These are phyloP conservation scores for Clarireedia homoeocarpa DNA, from an alignment of 2,329 filamentous ascomycete species.

Conservation along the genomic window DNA sequence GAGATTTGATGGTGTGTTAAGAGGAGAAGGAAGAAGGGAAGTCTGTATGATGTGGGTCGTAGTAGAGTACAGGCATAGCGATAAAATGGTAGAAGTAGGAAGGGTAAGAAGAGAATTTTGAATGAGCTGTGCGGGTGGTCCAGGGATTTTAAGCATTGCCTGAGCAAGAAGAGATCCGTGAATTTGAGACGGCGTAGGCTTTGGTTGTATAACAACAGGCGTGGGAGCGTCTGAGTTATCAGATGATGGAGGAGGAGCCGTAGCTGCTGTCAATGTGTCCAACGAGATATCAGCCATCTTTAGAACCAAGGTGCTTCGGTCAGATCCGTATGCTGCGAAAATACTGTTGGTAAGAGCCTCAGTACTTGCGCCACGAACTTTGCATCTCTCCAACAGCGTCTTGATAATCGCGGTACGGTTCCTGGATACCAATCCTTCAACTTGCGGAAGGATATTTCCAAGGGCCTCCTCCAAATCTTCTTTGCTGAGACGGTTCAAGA, in stretches of 20 bases:
- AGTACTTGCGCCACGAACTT: constrained; percentile 53
- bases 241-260: constrained; percentile 16
- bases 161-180: constrained; percentile 81
- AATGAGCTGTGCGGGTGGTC: constrained; percentile 59
- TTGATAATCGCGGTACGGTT: constrained; percentile 73
- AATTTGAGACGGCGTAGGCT: constrained; percentile 47
- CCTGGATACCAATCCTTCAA: constrained; percentile 65
- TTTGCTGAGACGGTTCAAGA: constrained; percentile 76
- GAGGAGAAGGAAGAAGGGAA: constrained; percentile 47
- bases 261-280: constrained; percentile 36
- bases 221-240: constrained; percentile 13
- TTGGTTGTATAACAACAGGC: constrained; percentile 24
- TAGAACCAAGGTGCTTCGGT: constrained; percentile 41
- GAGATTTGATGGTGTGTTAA: constrained; percentile 43
- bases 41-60: constrained; percentile 58
- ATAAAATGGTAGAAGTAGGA: constrained; percentile 45
- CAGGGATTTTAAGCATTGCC: constrained; percentile 67
- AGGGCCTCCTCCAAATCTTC: constrained; percentile 74
- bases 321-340: constrained; percentile 45
- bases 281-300: constrained; percentile 52
- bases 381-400: constrained; percentile 74
- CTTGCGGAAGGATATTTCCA: constrained; percentile 61
- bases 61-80: constrained; percentile 47
- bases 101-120: constrained; percentile 63
- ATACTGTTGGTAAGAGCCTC: constrained; percentile 48